These are phyloP conservation scores for Cicer chorassanicum DNA, from an alignment of 306 rosid species.

Conservation along the genomic window DNA sequence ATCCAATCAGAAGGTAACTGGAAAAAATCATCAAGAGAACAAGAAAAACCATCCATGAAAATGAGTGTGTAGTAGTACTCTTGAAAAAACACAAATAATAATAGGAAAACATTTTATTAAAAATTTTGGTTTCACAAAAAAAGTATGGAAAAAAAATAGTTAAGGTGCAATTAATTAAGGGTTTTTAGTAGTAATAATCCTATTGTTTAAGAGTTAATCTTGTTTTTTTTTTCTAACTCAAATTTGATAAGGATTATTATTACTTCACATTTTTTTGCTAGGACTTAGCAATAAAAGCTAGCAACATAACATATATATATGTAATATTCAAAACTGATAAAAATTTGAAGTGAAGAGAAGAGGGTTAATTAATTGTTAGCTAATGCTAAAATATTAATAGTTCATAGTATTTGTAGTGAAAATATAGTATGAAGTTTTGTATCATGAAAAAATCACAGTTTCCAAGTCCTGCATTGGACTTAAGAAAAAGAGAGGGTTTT, in stretches of 20 bases:
- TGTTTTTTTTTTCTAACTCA: neutral
- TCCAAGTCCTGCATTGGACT: constrained; percentile 48
- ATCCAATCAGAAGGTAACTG: constrained; percentile 51
- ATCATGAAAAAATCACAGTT: constrained; percentile 47
- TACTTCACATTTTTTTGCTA: neutral
- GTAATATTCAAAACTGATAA: too few relatives aligned
- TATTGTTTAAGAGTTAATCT: neutral
- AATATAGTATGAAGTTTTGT: constrained; percentile 6
- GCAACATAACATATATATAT: too few relatives aligned
- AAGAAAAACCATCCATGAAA: constrained; percentile 58
- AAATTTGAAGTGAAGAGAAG: too few relatives aligned
- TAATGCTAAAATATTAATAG: neutral
- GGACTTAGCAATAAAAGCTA: too few relatives aligned
- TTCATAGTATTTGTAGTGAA: neutral
- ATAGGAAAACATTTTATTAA: constrained; percentile 62
- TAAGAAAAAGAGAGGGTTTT: constrained; percentile 25
- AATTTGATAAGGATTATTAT: neutral
- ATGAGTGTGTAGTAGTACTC: constrained; percentile 43
- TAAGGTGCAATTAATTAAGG: constrained; percentile 2
- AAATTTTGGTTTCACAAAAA: constrained; percentile 53
- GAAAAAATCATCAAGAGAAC: constrained; percentile 54
- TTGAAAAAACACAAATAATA: constrained; percentile 58
- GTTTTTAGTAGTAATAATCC: neutral
- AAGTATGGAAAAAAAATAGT: neutral
- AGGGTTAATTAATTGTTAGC: too few relatives aligned